Evolutionary conservation across 345 rosid genomes (phyloP), one percentile per base, ranked within the genome.

Genomic region (Angophora floribunda): DNA sequence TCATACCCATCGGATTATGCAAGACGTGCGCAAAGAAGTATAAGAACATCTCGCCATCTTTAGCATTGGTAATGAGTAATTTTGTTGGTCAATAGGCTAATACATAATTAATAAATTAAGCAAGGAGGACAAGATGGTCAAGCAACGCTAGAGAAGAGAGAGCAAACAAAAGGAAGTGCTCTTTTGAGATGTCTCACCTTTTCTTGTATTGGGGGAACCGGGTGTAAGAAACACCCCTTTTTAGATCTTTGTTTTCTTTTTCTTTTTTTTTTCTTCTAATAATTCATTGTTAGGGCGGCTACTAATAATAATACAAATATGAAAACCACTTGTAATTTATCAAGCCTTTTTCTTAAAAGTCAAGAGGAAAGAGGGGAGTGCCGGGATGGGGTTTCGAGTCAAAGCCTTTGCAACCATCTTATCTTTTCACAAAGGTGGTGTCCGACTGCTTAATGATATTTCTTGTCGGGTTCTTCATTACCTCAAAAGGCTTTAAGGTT

Each of bases 271-370:
- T 41, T 59, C 21, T 19, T 21, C 49, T 41, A 75, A 75, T 87
- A 85, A 87, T 90, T 88, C 89, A 91, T 87, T 88, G 91, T 26
- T 63, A 85, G 94, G 94, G 88, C 92, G 92, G 93, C 93, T 91
- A 41, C 1, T 50, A 63, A 2, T 21, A 75, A 1, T 19, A 41
- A 75, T 75, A 75, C 41, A 26, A 61, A 61, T 0, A 61, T 6
- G 45, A 19, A 75, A 13, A 44, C 49, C 49, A 1, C 84, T 70
- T 19, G 19, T 19, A 41, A 19, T 41, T 36, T 3, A 19, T 75
- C 26, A 41, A 41, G 14, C 13, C 19, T 75, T 75, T 75, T 41
- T 30, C 84, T 75, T 5, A 7, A 19, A 75, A 75, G 84, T 41
- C 84, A 45, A 75, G 84, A 22, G 26, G 24, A 10, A 45, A 12